Conservation (phyloP, 768 basidiomycete species). For the Lactarius sanguifluus region DNA sequence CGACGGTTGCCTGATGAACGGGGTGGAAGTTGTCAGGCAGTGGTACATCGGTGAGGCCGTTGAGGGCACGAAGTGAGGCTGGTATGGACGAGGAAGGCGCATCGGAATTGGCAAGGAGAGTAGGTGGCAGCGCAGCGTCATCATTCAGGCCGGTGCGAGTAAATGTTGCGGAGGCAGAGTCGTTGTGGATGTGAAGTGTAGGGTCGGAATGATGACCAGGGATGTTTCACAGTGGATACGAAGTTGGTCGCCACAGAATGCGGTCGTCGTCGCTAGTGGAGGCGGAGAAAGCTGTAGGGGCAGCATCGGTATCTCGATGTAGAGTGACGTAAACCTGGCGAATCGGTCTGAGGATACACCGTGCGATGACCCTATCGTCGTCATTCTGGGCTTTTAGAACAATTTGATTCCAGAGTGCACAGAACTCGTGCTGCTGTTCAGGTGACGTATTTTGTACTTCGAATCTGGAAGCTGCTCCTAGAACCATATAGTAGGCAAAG, state of each 20-base stretch:
- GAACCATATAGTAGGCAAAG: fast-evolving
- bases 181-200: too few species aligned
- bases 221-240: too few species aligned
- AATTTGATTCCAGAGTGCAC: not conserved
- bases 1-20: not conserved
- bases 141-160: too few species aligned
- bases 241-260: too few species aligned
- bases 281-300: too few species aligned
- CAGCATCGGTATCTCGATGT: too few species aligned
- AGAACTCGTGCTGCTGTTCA: not conserved
- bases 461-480: not conserved
- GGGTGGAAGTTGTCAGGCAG: not conserved
- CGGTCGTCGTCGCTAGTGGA: fast-evolving
- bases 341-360: too few species aligned
- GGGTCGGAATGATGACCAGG: too few species aligned
- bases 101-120: not conserved
- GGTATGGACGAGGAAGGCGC: not conserved
- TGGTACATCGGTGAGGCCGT: not conserved
- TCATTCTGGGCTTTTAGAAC: not conserved
- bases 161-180: too few species aligned
- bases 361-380: fast-evolving
- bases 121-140: not conserved
- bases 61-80: not conserved
- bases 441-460: not conserved
- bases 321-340: too few species aligned